phyloP scores from a whole-genome alignment of 2,329 filamentous ascomycete genomes.

The Colletotrichum kahawae region DNA sequence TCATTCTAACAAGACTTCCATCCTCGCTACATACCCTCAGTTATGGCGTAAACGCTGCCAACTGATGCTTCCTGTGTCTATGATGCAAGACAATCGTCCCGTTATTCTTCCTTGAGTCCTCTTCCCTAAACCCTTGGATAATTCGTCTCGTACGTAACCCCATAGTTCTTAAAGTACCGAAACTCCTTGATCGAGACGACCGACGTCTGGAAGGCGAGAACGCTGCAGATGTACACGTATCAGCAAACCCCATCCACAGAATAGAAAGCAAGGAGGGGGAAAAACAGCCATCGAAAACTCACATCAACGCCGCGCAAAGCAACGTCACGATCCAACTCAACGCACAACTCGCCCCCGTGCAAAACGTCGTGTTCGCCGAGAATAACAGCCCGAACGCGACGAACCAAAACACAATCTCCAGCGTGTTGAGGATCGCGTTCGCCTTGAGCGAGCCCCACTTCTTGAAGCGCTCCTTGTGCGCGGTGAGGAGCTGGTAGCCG shows the following conservation, averaged over 20 bases:
- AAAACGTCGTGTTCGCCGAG: conserved; percentile 2
- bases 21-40: fast-evolving
- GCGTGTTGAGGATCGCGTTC: conserved; percentile 41
- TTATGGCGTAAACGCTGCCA: background rate
- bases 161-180: conserved; percentile 1
- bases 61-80: background rate
- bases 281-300: background rate
- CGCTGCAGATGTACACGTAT: background rate
- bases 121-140: background rate
- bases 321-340: conserved; percentile 13
- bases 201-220: conserved; percentile 9
- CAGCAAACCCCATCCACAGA: background rate
- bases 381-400: conserved; percentile 6
- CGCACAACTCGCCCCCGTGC: conserved; percentile 15
- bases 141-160: background rate
- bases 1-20: background rate
- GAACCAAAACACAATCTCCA: conserved; percentile 47
- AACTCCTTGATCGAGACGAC: conserved; percentile 7
- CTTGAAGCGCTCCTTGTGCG: conserved; percentile 34
- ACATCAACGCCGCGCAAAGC: conserved; percentile 8
- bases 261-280: background rate
- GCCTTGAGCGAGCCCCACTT: conserved; percentile 44
- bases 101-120: background rate
- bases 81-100: background rate
- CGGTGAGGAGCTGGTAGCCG: conserved; percentile 42